These are phyloP conservation scores for Singerocomus inundabilis DNA, from an alignment of 1,284 basidiomycete genomes.

Conservation along the genomic window DNA sequence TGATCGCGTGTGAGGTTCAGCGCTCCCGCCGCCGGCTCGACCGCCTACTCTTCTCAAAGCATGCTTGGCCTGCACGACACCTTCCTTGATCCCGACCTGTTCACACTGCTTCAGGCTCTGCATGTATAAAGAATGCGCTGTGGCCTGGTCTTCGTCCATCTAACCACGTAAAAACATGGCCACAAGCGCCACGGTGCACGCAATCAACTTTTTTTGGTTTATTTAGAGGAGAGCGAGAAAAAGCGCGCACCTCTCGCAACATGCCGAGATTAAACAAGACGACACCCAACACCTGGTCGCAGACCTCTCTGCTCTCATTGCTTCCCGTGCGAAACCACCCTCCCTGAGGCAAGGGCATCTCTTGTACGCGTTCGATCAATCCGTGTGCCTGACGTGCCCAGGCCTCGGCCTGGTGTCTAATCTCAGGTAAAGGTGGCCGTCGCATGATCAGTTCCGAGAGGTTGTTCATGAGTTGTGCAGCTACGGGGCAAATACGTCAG, in stretches of 20 bases:
- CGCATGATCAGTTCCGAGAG: constrained; percentile 60
- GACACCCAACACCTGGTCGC: constrained; percentile 58
- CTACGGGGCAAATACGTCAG: constrained; percentile 33
- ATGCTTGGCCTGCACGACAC: constrained; percentile 46
- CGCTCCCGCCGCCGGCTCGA: background rate
- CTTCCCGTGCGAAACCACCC: constrained; percentile 23
- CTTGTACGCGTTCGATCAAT: constrained; percentile 41
- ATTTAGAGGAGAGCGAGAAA: background rate
- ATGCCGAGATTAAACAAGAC: constrained; percentile 62
- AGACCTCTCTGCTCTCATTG: constrained; percentile 32
- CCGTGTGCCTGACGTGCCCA: constrained; percentile 60
- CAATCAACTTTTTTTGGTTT: too few relatives aligned
- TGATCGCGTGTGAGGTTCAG: too few relatives aligned
- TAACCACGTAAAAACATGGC: constrained; percentile 21
- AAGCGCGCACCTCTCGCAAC: constrained; percentile 41
- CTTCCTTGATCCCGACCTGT: constrained; percentile 49
- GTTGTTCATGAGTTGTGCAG: constrained; percentile 70
- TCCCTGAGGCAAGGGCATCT: constrained; percentile 22
- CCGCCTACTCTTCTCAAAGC: constrained; percentile 43
- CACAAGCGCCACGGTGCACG: too few relatives aligned
- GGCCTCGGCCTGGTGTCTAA: constrained; percentile 53
- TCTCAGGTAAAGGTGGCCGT: constrained; percentile 43
- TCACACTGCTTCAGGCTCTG: constrained; percentile 51
- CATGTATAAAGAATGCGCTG: constrained; percentile 46
- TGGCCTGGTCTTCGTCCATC: constrained; percentile 49